Evolutionary conservation across 2,329 filamentous ascomycete species (phyloP).

Genomic region (Colletotrichum cuscutae): DNA sequence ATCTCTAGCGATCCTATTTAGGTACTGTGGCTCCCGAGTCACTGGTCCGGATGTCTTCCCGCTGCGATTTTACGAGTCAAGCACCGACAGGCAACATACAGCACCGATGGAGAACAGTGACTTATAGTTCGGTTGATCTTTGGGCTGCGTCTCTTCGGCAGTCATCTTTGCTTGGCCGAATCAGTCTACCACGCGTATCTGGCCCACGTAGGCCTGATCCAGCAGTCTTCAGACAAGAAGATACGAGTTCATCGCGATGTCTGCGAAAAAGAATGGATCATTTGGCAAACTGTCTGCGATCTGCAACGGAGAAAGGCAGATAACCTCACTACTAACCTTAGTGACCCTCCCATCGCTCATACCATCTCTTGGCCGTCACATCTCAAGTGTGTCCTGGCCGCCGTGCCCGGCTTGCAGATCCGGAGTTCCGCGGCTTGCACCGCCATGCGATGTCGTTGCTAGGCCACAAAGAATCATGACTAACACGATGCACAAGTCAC

Average conservation of each 20-base stretch:
- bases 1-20: neutral
- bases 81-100: neutral
- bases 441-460: neutral
- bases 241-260: neutral
- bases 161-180: neutral
- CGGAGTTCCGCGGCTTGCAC: conserved; percentile 15
- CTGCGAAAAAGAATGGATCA: no score
- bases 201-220: neutral
- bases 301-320: neutral
- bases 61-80: conserved; percentile 18
- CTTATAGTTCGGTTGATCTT: neutral
- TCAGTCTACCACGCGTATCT: neutral
- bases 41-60: conserved; percentile 16
- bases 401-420: conserved; percentile 18
- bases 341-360: neutral
- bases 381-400: conserved; percentile 16
- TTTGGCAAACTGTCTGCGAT: neutral
- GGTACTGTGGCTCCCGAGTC: conserved; percentile 11
- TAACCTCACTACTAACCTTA: neutral
- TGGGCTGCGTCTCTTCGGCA: neutral
- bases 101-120: conserved; percentile 2
- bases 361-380: conserved; percentile 1
- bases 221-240: neutral
- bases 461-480: neutral
- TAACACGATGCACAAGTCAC: neutral